Evolutionary conservation across 176 grass and related monocot genomes (phyloP), one percentile per base, ranked within the genome.

Genomic region (Microstegium vimineum): DNA sequence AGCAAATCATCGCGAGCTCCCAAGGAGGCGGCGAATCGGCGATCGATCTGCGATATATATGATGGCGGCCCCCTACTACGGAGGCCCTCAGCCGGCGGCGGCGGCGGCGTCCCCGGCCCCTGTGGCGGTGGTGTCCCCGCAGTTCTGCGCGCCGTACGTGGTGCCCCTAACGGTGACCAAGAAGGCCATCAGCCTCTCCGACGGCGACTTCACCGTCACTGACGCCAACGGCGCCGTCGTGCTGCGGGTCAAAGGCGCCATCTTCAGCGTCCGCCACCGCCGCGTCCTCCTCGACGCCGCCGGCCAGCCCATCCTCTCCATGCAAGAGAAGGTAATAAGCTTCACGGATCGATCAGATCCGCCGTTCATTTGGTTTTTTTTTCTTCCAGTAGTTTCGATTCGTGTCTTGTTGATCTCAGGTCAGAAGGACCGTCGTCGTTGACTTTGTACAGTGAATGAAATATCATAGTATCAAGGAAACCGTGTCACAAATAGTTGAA

Each of bases 201-300:
- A 88, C 66, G 83, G 80, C 51, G 89, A 97, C 82, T 97, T 97
- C 89, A 59, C 86, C 49, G 80, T 97, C 65, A 87, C 84, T 14
- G 91, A 97, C 82, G 78, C 37, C 74, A 94, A 97, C 75, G 94
- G 89, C 36, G 77, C 60, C 34, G 22, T 91, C n/a, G 87, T 91
- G 79, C 80, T 97, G 17, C 76, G 70, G 49, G 89, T 92, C 64
- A 62, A 90, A 76, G 94, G 89, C 62, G 35, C 62, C 17, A 3
- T 90, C 86, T 68, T 94, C 74, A 90, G 67, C 66, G 10, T 97
- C 75, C 89, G 65, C 20, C 78, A 52, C 35, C 91, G 82, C 75
- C 75, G 89, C 60, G 82, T 91, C 41, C 87, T 97, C 35, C 76
- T 85, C 35, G 87, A 97, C 75, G 66, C 85, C 74, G 84, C 80